Conservation (phyloP, 202 grass and related monocot species). For the Saccharum hybrid region DNA sequence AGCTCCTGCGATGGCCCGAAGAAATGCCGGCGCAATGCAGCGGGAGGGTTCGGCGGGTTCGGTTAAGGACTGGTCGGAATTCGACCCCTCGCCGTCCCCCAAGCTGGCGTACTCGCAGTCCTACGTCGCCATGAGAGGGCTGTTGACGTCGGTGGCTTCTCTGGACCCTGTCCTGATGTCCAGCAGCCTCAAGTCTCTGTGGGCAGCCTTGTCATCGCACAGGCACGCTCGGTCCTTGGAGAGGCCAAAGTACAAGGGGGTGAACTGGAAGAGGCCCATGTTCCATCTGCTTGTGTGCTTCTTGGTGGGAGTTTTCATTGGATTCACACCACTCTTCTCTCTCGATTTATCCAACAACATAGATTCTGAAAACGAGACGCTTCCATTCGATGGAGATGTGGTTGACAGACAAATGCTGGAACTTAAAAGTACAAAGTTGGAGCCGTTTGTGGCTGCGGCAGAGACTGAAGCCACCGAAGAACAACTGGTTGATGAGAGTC, state of each 20-base stretch:
- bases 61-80: slow-evolving; percentile 70
- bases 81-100: slow-evolving; percentile 68
- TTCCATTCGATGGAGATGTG: slow-evolving; percentile 46
- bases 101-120: slow-evolving; percentile 85
- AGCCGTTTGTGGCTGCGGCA: slow-evolving; percentile 33
- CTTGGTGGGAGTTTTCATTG: slow-evolving; percentile 72
- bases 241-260: slow-evolving; percentile 64
- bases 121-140: slow-evolving; percentile 68
- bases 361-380: slow-evolving; percentile 45
- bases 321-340: slow-evolving; percentile 76
- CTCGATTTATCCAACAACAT: slow-evolving; percentile 60
- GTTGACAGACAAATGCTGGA: slow-evolving; percentile 49
- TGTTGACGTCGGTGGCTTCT: slow-evolving; percentile 61
- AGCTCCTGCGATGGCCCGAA: slow-evolving; percentile 72
- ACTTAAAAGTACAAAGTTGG: slow-evolving; percentile 40
- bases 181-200: slow-evolving; percentile 63
- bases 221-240: slow-evolving; percentile 60
- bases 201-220: slow-evolving; percentile 61
- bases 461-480: slow-evolving; percentile 45
- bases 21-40: slow-evolving; percentile 71
- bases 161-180: slow-evolving; percentile 58
- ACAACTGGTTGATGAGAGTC: slow-evolving; percentile 45
- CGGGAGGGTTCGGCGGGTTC: slow-evolving; percentile 73
- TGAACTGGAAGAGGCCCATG: slow-evolving; percentile 69
- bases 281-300: slow-evolving; percentile 68